These are phyloP conservation scores for Candida caryicola DNA, from an alignment of 805 yeast species.

Conservation along the genomic window DNA sequence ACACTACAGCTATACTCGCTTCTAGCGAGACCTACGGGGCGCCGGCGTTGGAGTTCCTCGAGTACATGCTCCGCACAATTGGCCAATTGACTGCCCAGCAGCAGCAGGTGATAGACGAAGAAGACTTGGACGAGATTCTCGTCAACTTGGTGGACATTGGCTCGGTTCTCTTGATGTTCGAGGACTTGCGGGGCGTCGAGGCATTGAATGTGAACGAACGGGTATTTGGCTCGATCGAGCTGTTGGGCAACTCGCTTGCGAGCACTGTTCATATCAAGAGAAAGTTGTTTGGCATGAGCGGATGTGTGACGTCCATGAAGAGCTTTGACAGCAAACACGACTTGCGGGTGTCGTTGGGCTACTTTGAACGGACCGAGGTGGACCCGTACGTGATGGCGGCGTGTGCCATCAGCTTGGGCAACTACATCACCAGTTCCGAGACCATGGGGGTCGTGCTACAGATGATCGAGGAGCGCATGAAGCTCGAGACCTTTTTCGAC, in stretches of 20 bases:
- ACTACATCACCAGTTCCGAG: conserved; percentile 24
- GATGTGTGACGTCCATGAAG: conserved; percentile 34
- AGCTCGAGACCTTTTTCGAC: conserved; percentile 15
- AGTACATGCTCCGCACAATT: neutral
- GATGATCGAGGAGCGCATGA: conserved; percentile 5
- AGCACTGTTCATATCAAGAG: conserved; percentile 18
- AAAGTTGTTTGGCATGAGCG: conserved; percentile 32
- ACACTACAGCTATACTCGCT: neutral
- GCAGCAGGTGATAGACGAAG: conserved; percentile 4
- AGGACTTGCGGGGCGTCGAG: conserved; percentile 3
- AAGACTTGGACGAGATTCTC: conserved; percentile 4
- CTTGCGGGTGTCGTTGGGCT: conserved; percentile 16
- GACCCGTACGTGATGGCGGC: conserved; percentile 29
- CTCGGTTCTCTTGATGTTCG: conserved; percentile 2
- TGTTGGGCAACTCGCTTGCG: conserved; percentile 1
- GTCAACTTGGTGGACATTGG: conserved; percentile 2
- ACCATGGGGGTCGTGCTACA: conserved; percentile 14
- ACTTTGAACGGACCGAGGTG: conserved; percentile 8
- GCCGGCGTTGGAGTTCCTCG: neutral
- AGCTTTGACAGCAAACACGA: conserved; percentile 21
- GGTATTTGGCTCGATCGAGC: conserved; percentile 2
- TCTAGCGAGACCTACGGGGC: neutral
- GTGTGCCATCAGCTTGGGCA: conserved; percentile 33
- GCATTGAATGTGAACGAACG: conserved; percentile 3
- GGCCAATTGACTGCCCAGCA: conserved; percentile 1